These are phyloP conservation scores for Penicillium arizonense DNA, from an alignment of 495 filamentous ascomycete genomes.

Conservation along the genomic window DNA sequence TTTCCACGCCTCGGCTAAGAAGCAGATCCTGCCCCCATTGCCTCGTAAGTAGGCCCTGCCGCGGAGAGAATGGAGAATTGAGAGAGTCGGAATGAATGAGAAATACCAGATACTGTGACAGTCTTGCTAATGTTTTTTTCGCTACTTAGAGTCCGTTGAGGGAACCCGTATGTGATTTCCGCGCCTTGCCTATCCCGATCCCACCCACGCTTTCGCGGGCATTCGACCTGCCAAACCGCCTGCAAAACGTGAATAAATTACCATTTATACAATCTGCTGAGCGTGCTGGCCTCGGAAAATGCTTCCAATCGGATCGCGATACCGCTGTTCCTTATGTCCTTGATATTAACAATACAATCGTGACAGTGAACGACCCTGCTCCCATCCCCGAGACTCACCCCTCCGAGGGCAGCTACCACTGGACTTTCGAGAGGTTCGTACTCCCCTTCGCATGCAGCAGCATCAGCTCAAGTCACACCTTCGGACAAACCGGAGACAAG, in stretches of 20 bases:
- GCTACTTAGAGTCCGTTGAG: constrained; percentile 63
- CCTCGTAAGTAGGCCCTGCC: constrained; percentile 55
- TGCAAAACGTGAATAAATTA: background rate
- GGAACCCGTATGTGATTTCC: constrained; percentile 66
- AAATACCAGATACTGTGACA: background rate
- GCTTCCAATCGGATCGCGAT: background rate
- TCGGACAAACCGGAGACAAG: background rate
- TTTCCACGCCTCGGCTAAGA: constrained; percentile 70
- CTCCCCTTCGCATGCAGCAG: background rate
- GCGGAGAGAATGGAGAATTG: background rate
- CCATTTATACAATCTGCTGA: background rate
- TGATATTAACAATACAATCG: constrained; percentile 5
- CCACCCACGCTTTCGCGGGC: constrained; percentile 1
- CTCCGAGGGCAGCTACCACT: constrained; percentile 92
- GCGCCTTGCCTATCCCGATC: constrained; percentile 4
- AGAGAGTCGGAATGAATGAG: background rate
- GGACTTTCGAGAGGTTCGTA: constrained; percentile 85
- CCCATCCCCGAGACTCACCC: constrained; percentile 69
- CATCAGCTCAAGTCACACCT: background rate
- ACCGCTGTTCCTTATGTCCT: background rate
- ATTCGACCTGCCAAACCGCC: background rate
- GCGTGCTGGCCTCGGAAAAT: background rate
- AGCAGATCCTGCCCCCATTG: constrained; percentile 64
- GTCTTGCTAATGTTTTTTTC: constrained; percentile 24
- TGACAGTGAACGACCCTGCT: constrained; percentile 80